Conservation (phyloP, 2,329 filamentous ascomycete genomes). For the Diatrype stigma region DNA sequence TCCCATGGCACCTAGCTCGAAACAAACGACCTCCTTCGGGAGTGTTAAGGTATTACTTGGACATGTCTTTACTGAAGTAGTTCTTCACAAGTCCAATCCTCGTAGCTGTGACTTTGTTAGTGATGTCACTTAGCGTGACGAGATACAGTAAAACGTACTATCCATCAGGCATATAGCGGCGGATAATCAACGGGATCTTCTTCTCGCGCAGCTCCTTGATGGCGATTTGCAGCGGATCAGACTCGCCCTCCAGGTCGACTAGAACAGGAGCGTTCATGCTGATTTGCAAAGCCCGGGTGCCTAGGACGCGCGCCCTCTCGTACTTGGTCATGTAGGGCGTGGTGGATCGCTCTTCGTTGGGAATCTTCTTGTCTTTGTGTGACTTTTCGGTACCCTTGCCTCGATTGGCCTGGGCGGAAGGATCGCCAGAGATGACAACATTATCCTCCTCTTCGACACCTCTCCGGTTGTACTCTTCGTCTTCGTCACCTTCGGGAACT, state of each 20-base stretch:
- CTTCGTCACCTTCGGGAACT: conserved; percentile 47
- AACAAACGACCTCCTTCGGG: background rate
- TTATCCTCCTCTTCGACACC: conserved; percentile 56
- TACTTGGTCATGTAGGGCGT: conserved; percentile 99
- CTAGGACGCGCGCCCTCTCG: conserved; percentile 87
- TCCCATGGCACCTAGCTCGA: background rate
- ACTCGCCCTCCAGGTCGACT: conserved; percentile 95
- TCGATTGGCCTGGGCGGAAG: conserved; percentile 53
- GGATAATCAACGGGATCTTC: conserved; percentile 94
- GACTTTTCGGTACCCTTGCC: conserved; percentile 51
- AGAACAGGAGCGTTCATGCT: conserved; percentile 98
- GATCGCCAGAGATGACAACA: conserved; percentile 58
- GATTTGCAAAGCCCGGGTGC: conserved; percentile 91
- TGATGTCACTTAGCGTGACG: background rate
- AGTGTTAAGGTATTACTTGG: background rate
- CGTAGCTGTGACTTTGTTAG: conserved; percentile 60
- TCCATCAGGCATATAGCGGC: conserved; percentile 94
- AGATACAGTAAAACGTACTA: conserved; percentile 58
- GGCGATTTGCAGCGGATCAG: conserved; percentile 93
- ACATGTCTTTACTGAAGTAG: conserved; percentile 54
- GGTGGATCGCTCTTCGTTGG: conserved; percentile 81
- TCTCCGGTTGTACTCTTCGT: conserved; percentile 46
- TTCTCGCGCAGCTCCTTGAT: conserved; percentile 97
- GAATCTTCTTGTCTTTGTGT: conserved; percentile 80
- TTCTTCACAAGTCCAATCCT: conserved; percentile 99